Percentiles rank a stretch among this genome's conserved stretches.
phyloP scores from a whole-genome alignment of 768 basidiomycete species.

The Collybia sordida region DNA sequence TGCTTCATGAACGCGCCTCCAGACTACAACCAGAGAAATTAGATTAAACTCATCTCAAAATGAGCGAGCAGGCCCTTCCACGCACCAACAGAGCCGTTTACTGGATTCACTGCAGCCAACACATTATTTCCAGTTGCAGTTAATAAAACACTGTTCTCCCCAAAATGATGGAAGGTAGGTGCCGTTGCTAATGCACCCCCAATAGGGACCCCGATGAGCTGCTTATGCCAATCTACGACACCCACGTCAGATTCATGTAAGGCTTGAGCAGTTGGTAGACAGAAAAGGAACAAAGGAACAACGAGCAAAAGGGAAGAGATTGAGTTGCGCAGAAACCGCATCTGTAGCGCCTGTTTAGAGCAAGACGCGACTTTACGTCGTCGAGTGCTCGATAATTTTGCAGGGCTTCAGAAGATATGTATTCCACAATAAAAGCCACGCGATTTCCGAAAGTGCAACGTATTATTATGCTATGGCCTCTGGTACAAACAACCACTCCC shows the following conservation, averaged over 20 bases:
- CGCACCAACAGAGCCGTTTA: constrained; percentile 73
- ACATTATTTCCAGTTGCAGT: constrained; percentile 75
- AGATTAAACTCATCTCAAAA: constrained; percentile 5
- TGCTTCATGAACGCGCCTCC: constrained; percentile 78
- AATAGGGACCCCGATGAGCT: constrained; percentile 72
- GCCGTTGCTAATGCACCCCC: constrained; percentile 46
- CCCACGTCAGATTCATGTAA: constrained; percentile 77
- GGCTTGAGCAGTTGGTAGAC: constrained; percentile 30
- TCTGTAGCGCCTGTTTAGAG: too few species aligned
- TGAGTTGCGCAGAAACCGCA: too few species aligned
- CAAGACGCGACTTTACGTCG: too few species aligned
- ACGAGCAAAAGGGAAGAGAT: not conserved
- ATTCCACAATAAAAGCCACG: too few species aligned
- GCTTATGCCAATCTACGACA: constrained; percentile 85
- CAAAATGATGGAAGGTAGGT: constrained; percentile 56
- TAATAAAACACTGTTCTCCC: constrained; percentile 49
- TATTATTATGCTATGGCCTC: too few species aligned
- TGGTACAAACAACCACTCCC: too few species aligned
- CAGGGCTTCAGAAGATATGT: too few species aligned
- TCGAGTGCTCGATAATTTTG: too few species aligned
- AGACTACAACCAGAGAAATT: constrained; percentile 44
- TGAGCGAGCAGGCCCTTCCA: constrained; percentile 2
- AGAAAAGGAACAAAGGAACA: constrained; percentile 20
- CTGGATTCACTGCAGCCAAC: constrained; percentile 67
- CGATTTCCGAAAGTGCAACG: too few species aligned